Evolutionary conservation across 2,329 filamentous ascomycete genomes (phyloP).

Genomic region (Fusarium xylarioides): DNA sequence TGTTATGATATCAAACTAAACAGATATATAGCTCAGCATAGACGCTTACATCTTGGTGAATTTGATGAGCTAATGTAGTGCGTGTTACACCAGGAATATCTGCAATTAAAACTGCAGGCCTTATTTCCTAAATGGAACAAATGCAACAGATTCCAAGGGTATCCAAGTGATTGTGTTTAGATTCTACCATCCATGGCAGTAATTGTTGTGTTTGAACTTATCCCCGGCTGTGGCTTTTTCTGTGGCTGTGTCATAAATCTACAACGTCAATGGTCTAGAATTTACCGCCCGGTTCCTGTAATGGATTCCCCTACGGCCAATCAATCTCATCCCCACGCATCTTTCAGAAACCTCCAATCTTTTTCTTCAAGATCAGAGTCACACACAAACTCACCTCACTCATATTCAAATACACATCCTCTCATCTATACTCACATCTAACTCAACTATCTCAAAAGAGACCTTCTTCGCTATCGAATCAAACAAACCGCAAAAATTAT

Average conservation of each 20-base stretch:
- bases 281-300: constrained; percentile 7
- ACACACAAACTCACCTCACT: not conserved
- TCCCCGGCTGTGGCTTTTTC: constrained; percentile 30
- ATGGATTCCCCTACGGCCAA: constrained; percentile 23
- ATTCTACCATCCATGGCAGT: not conserved
- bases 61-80: not conserved
- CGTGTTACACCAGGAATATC: not conserved
- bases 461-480: not conserved
- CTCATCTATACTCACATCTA: not conserved
- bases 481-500: constrained; percentile 1
- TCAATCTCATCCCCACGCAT: constrained; percentile 29
- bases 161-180: not conserved
- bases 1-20: not conserved
- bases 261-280: not conserved
- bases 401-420: not conserved
- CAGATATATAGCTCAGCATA: not conserved
- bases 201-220: constrained; percentile 7
- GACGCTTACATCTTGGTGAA: not conserved
- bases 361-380: constrained; percentile 10
- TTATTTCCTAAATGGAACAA: not conserved
- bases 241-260: constrained; percentile 20
- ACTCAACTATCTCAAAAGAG: constrained; percentile 5
- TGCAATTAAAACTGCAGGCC: constrained; percentile 1
- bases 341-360: constrained; percentile 24
- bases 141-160: not conserved